Conservation (phyloP, 2,329 filamentous ascomycete genomes). For the Beauveria brongniartii region DNA sequence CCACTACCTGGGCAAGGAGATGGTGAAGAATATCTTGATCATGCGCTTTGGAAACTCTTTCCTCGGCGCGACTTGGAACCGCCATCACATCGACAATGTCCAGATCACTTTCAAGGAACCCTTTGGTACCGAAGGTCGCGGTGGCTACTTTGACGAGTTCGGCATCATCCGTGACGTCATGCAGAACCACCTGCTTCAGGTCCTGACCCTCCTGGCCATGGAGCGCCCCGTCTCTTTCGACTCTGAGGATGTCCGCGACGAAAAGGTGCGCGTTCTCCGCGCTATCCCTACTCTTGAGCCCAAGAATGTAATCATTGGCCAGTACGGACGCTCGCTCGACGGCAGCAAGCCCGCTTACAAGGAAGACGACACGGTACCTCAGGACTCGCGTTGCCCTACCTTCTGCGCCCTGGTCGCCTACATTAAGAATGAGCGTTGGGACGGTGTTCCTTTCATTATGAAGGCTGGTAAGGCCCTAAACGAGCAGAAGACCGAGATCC, state of each 20-base stretch:
- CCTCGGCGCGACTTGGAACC: constrained; percentile 97
- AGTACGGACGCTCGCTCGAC: constrained; percentile 94
- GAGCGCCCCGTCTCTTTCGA: constrained; percentile 98
- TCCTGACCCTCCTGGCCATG: constrained; percentile 94
- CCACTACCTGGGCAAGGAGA: constrained; percentile 98
- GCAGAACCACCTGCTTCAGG: constrained; percentile 98
- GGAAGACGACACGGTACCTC: constrained; percentile 96
- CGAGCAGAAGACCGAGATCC: constrained; percentile 99
- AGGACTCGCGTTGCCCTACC: constrained; percentile 93
- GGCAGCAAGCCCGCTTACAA: constrained; percentile 96
- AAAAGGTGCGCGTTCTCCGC: constrained; percentile 94
- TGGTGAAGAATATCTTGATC: constrained; percentile 99
- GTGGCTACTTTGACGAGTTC: constrained; percentile 98
- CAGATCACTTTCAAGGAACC: constrained; percentile 99
- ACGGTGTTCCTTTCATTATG: constrained; percentile 97
- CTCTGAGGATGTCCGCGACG: constrained; percentile 94
- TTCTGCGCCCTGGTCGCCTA: constrained; percentile 96
- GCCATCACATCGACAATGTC: constrained; percentile 98
- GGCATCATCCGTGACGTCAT: constrained; percentile 99
- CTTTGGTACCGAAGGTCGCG: constrained; percentile 94
- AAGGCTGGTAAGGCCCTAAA: constrained; percentile 98
- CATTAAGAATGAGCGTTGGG: constrained; percentile 99
- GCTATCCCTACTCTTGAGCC: constrained; percentile 92
- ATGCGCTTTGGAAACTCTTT: constrained; percentile 98
- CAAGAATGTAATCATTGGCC: constrained; percentile 99